Conservation (phyloP, 75 land plant genomes). For the Larix kaempferi region DNA sequence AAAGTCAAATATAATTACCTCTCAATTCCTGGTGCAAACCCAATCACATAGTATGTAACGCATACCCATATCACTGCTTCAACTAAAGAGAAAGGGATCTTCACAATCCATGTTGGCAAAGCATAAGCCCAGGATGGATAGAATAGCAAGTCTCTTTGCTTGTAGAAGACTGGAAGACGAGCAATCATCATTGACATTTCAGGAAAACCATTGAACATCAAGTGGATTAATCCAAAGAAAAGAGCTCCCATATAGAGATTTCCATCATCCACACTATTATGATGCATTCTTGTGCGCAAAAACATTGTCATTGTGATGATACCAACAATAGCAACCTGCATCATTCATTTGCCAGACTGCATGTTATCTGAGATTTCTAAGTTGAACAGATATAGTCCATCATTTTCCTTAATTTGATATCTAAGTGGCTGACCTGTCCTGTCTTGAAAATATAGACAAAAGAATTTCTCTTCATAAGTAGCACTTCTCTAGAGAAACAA, state of each 20-base stretch:
- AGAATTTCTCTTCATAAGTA: conserved; percentile 83
- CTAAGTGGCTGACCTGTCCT: conserved; percentile 34
- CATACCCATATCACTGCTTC: conserved; percentile 28
- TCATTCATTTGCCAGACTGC: conserved; percentile 4
- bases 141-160: conserved; percentile 49
- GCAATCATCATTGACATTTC: conserved; percentile 35
- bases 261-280: conserved; percentile 29
- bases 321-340: conserved; percentile 47
- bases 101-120: conserved; percentile 25
- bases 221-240: conserved; percentile 30
- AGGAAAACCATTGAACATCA: conserved; percentile 47
- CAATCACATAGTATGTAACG: conserved; percentile 49
- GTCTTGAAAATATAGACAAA: conserved; percentile 83
- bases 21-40: conserved; percentile 38
- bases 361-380: conserved; percentile 5
- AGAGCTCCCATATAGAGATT: conserved; percentile 46
- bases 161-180: conserved; percentile 49
- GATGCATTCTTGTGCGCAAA: conserved; percentile 33
- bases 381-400: background rate
- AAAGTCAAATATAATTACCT: conserved; percentile 17
- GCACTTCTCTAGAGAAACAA: conserved; percentile 50
- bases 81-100: conserved; percentile 34
- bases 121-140: conserved; percentile 55
- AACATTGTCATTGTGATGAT: conserved; percentile 52
- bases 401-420: too few relatives aligned